Evolutionary conservation across 2,329 filamentous ascomycete species (phyloP).

Genomic region (Ceratocystis papillata): DNA sequence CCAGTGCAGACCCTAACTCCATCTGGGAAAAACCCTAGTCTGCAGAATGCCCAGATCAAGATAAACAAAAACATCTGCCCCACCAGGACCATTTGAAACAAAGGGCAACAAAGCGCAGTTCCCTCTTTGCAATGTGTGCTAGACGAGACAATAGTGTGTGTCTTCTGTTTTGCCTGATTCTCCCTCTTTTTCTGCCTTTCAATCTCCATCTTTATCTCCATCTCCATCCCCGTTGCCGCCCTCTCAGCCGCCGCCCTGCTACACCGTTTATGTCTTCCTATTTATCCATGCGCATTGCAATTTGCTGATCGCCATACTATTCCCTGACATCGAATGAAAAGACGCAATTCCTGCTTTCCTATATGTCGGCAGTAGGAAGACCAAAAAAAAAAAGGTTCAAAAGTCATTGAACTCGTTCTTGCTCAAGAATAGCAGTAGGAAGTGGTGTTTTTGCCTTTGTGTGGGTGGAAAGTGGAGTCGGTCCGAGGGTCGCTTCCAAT

Average conservation of each 20-base stretch:
- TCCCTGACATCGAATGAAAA: neutral
- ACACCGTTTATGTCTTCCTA: neutral
- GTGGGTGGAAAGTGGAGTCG: slow-evolving; percentile 13
- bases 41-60: neutral
- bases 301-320: neutral
- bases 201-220: neutral
- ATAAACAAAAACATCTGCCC: neutral
- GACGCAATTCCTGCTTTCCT: neutral
- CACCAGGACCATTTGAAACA: neutral
- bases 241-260: neutral
- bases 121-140: neutral
- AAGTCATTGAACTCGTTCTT: neutral
- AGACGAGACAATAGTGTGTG: neutral
- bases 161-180: neutral
- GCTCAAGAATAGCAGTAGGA: no score
- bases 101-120: neutral
- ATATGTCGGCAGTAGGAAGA: neutral
- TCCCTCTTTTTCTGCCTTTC: neutral
- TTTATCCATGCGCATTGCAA: neutral
- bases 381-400: neutral
- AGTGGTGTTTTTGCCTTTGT: neutral
- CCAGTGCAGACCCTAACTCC: neutral
- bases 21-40: neutral
- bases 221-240: neutral
- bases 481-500: slow-evolving; percentile 8